Evolutionary conservation across 345 rosid genomes (phyloP), one percentile per base, ranked within the genome.

Genomic region (Acer campestre): DNA sequence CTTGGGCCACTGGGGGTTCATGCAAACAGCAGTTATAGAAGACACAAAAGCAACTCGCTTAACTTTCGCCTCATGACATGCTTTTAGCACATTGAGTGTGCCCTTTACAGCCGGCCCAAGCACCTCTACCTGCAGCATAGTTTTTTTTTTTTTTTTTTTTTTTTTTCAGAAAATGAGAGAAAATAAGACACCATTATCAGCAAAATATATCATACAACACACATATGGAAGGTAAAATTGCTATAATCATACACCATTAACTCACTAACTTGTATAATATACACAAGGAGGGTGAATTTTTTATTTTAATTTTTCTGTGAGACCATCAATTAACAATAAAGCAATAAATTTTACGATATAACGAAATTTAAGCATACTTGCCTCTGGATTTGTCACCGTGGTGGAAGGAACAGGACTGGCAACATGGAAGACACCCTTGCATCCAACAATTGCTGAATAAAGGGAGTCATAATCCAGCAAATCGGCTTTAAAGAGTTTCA

Each of bases 21-120:
- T 20, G 63, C 25, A 6, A 20, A 59, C 27, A 59, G 63, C 63
- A 59, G 13, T 0, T 20, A 1, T 13, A 20, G 63, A 59, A 59
- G 95, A 92, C 35, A 92, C 95, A 29, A 77, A 68, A 51, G 89
- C 88, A 79, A 89, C 92, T 55, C 92, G 87, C 80, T 89, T 82
- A 51, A 88, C 88, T 70, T 86, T 86, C 0, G 85, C 88, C 78
- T 87, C 90, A 23, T 69, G n/a, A 16, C 94, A 87, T 14, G 93
- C 93, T 75, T 81, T 78, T 0, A 92, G 94, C 93, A 59, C 63
- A 59, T 59, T 59, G 63, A 59, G 63, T 22, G 63, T 59, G 25
- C 63, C 63, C 27, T 59, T 59, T 7, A 59, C 23, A 59, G 63
- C 63, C 10, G 63, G 27, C 63, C 8, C 63, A 59, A 59, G 63